Conservation (phyloP, 73 alveolate genomes). For the Stentor roeselii region DNA sequence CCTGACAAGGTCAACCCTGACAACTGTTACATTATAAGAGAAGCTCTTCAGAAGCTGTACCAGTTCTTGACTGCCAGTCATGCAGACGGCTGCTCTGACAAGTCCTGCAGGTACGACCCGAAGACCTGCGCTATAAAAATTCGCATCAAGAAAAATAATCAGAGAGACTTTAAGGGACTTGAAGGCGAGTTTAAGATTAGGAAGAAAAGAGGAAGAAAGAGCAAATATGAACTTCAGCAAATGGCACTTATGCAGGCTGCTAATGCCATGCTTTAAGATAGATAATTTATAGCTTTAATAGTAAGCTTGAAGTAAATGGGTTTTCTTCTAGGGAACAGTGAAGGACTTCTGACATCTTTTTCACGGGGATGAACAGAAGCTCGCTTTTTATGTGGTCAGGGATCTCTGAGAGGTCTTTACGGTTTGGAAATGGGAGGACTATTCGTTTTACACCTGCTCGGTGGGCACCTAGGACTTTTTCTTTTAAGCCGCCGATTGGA, state of each 20-base stretch:
- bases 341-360: slow-evolving; percentile 6
- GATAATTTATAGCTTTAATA: no score
- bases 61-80: not conserved
- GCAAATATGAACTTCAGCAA: not conserved
- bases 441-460: slow-evolving; percentile 68
- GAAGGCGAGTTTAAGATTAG: not conserved
- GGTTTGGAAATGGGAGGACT: slow-evolving; percentile 41
- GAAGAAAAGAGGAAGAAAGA: not conserved
- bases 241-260: no score
- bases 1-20: no score
- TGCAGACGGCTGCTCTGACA: not conserved
- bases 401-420: slow-evolving; percentile 42
- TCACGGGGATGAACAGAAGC: not conserved
- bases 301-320: no score
- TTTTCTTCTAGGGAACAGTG: not conserved
- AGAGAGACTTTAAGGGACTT: not conserved
- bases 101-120: not conserved
- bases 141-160: not conserved
- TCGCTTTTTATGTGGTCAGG: slow-evolving; percentile 45
- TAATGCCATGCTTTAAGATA: no score
- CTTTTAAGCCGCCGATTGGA: slow-evolving; percentile 90
- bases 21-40: not conserved
- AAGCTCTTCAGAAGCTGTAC: not conserved
- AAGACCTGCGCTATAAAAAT: not conserved
- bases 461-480: slow-evolving; percentile 83